Evolutionary conservation across 1,284 basidiomycete species (phyloP), one percentile per base, ranked within the genome.

Genomic region (Apiotrichum sp.): DNA sequence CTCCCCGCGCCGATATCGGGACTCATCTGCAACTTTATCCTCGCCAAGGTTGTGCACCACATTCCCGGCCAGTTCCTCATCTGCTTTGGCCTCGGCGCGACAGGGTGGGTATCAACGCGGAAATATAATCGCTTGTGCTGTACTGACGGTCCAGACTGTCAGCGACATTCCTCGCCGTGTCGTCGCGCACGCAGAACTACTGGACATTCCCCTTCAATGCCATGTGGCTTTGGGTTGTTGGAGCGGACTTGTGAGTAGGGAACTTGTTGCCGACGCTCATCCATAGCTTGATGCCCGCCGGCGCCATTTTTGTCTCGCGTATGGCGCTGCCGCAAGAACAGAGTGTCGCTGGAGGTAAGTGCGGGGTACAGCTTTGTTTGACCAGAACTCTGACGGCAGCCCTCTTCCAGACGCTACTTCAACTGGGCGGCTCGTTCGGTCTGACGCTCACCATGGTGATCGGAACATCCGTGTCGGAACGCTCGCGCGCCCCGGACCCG

Each of bases 1-100:
- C 63, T 90, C 2, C 89, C 89, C 0, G 87, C 87, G 82, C 82
- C 82, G 38, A 71, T 88, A 34, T 80, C 80, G 11, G 88, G 87
- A 11, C 62, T 84, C 16, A 44, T 82, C 6, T 86, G 83, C 64
- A 88, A 87, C 22, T 31, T 62, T 11, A n/a, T 59, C 65, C 61
- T 84, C 34, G 52, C 56, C 3, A 45, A 50, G 33, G 39, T 64
- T 11, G 50, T 53, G 5, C 53, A 54, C 39, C 22, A 33, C 5
- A 16, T 61, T 22, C 47, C 59, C 3, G 46, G 34, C 16, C 57
- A 56, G 56, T n/a, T 54, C 33, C 49, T 63, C 35, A 70, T 86
- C 55, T 82, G 88, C 16, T 84, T 83, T 0, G 61, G 83, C 44
- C 74, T 84, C 54, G 78, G 86, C 29, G 78, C 79, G 0, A 80